Conservation (phyloP, 164 flowering plant species). For the Chimonanthus praecox region DNA sequence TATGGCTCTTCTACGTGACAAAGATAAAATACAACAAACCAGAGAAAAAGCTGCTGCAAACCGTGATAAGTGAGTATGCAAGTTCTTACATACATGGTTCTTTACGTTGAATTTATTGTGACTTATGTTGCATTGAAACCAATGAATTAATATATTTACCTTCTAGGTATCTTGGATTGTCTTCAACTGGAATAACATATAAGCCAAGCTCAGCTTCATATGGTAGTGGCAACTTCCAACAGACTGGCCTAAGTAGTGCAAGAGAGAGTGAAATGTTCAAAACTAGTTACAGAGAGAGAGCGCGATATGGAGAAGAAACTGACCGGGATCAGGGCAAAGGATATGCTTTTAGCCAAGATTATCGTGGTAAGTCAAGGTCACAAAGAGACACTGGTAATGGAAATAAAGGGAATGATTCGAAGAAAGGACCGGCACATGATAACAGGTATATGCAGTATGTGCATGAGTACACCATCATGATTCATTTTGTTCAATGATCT, state of each 20-base stretch:
- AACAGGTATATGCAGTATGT: conserved; percentile 31
- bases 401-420: conserved; percentile 22
- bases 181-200: conserved; percentile 71
- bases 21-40: conserved; percentile 79
- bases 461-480: not conserved
- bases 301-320: conserved; percentile 30
- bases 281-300: conserved; percentile 42
- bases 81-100: not conserved
- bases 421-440: conserved; percentile 32
- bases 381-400: conserved; percentile 28
- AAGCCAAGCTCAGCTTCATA: conserved; percentile 68
- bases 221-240: conserved; percentile 44
- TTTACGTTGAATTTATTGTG: not conserved
- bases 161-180: conserved; percentile 85
- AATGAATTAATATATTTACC: not conserved
- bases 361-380: conserved; percentile 37
- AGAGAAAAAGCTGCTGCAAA: conserved; percentile 88
- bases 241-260: conserved; percentile 36
- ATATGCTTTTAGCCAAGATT: conserved; percentile 35
- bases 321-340: conserved; percentile 8
- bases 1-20: conserved; percentile 60
- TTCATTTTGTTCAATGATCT: not conserved
- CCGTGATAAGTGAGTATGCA: conserved; percentile 75
- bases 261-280: conserved; percentile 18
- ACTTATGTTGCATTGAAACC: not conserved